Conservation (phyloP, 2,329 filamentous ascomycete genomes). For the Lasiodiplodia sp. region DNA sequence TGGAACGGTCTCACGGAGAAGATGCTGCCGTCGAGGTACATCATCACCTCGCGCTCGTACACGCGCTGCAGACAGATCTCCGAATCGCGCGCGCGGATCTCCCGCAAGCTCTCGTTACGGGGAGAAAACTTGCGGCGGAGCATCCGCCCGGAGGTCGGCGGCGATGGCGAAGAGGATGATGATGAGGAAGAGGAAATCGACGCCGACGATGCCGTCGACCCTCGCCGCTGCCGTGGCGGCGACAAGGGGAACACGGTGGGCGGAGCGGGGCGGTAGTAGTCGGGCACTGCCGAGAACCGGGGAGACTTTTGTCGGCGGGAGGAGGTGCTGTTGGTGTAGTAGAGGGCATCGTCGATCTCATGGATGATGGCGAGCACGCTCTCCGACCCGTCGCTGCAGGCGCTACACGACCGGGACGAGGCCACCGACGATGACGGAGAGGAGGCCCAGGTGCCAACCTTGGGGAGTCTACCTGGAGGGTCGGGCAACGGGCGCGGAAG, state of each 20-base stretch:
- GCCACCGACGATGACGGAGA: neutral
- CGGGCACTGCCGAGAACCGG: neutral
- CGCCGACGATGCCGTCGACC: conserved; percentile 33
- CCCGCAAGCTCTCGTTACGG: conserved; percentile 41
- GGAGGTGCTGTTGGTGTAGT: conserved; percentile 19
- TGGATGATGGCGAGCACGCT: conserved; percentile 36
- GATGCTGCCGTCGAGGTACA: conserved; percentile 41
- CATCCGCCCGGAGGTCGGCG: conserved; percentile 24
- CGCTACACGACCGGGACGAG: neutral
- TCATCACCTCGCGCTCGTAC: conserved; percentile 41
- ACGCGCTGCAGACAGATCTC: conserved; percentile 43
- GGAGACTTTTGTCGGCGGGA: neutral
- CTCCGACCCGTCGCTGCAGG: neutral
- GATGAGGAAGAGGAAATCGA: conserved; percentile 30
- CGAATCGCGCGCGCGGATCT: conserved; percentile 43
- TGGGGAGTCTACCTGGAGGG: conserved; percentile 3
- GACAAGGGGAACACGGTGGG: conserved; percentile 35
- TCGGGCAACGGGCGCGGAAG: conserved; percentile 26
- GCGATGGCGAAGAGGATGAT: conserved; percentile 23
- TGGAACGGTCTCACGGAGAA: conserved; percentile 29
- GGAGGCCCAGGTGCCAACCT: conserved; percentile 2
- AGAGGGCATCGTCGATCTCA: conserved; percentile 35
- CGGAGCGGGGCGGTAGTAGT: conserved; percentile 5
- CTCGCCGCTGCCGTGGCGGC: conserved; percentile 34
- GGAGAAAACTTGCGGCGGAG: conserved; percentile 38